Evolutionary conservation across 2,329 filamentous ascomycete species (phyloP).

Genomic region (Neonectria ditissima): DNA sequence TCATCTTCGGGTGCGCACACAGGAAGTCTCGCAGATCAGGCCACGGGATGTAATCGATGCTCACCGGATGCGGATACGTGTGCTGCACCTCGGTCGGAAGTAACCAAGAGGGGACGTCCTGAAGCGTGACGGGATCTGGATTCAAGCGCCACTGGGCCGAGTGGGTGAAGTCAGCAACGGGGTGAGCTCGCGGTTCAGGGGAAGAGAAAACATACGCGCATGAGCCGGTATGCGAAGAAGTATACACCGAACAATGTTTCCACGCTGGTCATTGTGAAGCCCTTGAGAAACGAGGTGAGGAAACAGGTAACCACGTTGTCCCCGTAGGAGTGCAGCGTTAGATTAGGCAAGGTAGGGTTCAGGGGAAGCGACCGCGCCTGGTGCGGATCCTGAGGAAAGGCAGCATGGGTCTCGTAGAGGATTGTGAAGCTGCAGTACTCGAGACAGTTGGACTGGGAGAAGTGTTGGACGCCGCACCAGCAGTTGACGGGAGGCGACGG

Average conservation of each 20-base stretch:
- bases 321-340: conserved; percentile 40
- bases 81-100: conserved; percentile 40
- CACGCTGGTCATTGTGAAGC: conserved; percentile 39
- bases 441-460: conserved; percentile 37
- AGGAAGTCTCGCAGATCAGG: conserved; percentile 40
- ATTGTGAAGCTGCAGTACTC: conserved; percentile 43
- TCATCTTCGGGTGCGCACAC: conserved; percentile 34
- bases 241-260: conserved; percentile 43
- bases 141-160: conserved; percentile 40
- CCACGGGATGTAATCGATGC: conserved; percentile 44
- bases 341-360: conserved; percentile 38
- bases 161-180: conserved; percentile 1
- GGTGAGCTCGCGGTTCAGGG: neutral
- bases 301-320: conserved; percentile 40
- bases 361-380: conserved; percentile 38
- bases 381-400: conserved; percentile 35
- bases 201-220: conserved; percentile 34
- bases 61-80: conserved; percentile 38
- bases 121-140: conserved; percentile 37
- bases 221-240: conserved; percentile 40
- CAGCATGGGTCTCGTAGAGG: conserved; percentile 41
- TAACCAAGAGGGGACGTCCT: conserved; percentile 38
- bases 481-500: conserved; percentile 37
- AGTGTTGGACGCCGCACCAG: conserved; percentile 44
- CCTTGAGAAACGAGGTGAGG: conserved; percentile 38